phyloP scores from a whole-genome alignment of 768 basidiomycete genomes.

The Serendipita sp. region DNA sequence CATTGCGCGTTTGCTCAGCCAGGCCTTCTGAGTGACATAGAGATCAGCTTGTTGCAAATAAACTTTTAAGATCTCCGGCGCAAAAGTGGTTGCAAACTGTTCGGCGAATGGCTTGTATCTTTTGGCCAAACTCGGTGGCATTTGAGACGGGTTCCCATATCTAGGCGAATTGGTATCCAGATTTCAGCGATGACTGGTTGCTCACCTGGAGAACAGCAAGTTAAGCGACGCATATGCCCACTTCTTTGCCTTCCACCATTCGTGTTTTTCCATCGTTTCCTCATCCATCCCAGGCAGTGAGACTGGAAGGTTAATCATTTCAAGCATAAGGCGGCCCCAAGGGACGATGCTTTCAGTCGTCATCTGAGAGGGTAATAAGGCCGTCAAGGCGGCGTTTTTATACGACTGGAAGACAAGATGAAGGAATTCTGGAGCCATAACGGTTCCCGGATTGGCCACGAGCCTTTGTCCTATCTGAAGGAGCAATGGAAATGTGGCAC shows the following conservation, averaged over 20 bases:
- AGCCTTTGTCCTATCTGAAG: slow-evolving; percentile 58
- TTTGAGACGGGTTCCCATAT: slow-evolving; percentile 76
- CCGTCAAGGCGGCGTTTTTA: slow-evolving; percentile 61
- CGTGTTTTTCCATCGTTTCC: slow-evolving; percentile 57
- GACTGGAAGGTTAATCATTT: slow-evolving; percentile 54
- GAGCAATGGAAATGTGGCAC: slow-evolving; percentile 54
- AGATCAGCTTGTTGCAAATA: slow-evolving; percentile 58
- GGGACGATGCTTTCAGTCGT: slow-evolving; percentile 58
- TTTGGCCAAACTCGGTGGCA: slow-evolving; percentile 51
- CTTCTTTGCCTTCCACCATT: slow-evolving; percentile 90
- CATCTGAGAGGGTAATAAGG: slow-evolving; percentile 60
- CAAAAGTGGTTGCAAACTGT: slow-evolving; percentile 61
- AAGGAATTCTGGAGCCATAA: slow-evolving; percentile 41
- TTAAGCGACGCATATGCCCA: slow-evolving; percentile 80
- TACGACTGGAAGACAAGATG: slow-evolving; percentile 81
- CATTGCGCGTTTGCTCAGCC: slow-evolving; percentile 71
- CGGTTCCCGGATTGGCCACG: slow-evolving; percentile 36
- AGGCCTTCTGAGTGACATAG: slow-evolving; percentile 53
- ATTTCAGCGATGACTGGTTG: background rate
- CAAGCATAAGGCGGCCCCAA: slow-evolving; percentile 74
- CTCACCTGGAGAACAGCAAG: slow-evolving; percentile 56
- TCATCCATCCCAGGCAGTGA: slow-evolving; percentile 49
- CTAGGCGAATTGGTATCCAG: slow-evolving; percentile 20
- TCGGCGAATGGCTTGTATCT: slow-evolving; percentile 57
- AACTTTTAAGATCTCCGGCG: slow-evolving; percentile 72